phyloP scores from a whole-genome alignment of 352 stramenopile species.

The Pythium plurisporium region DNA sequence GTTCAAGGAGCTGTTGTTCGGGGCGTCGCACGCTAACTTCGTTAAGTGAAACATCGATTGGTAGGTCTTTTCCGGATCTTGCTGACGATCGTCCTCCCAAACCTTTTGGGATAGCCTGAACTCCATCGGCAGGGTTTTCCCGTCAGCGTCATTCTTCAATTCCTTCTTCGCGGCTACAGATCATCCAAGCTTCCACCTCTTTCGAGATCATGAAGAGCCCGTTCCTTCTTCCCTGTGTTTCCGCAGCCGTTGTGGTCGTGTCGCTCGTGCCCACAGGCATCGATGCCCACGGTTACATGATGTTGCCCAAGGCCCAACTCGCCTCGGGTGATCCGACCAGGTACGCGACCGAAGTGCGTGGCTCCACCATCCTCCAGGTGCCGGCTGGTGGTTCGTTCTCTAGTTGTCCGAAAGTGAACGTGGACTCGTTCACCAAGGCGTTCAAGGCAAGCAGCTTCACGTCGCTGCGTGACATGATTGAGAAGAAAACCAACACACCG shows the following conservation, averaged over 20 bases:
- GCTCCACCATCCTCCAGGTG: constrained; percentile 27
- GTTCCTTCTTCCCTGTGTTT: constrained; percentile 4
- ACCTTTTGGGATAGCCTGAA: too few relatives aligned
- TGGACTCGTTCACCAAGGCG: constrained; percentile 20
- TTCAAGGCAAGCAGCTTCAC: constrained; percentile 23
- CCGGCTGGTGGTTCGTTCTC: constrained; percentile 40
- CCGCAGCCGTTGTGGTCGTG: neutral
- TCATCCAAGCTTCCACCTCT: too few relatives aligned
- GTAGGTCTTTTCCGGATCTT: too few relatives aligned
- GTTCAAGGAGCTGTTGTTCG: too few relatives aligned
- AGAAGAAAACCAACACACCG: constrained; percentile 14
- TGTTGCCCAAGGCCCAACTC: constrained; percentile 12
- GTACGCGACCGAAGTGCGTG: constrained; percentile 27
- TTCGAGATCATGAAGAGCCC: constrained; percentile 13
- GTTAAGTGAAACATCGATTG: too few relatives aligned
- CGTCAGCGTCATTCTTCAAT: too few relatives aligned
- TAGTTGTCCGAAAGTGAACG: constrained; percentile 21
- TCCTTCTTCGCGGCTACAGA: too few relatives aligned
- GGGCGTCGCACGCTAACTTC: too few relatives aligned
- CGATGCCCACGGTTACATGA: constrained; percentile 14
- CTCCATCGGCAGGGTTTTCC: too few relatives aligned
- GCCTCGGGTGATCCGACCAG: constrained; percentile 8
- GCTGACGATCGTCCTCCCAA: too few relatives aligned
- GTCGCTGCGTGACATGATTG: constrained; percentile 23
- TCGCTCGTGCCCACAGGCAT: neutral